Base-by-base conservation (phyloP, 352 stramenopile species). In the Globisporangium alternatum region DNA sequence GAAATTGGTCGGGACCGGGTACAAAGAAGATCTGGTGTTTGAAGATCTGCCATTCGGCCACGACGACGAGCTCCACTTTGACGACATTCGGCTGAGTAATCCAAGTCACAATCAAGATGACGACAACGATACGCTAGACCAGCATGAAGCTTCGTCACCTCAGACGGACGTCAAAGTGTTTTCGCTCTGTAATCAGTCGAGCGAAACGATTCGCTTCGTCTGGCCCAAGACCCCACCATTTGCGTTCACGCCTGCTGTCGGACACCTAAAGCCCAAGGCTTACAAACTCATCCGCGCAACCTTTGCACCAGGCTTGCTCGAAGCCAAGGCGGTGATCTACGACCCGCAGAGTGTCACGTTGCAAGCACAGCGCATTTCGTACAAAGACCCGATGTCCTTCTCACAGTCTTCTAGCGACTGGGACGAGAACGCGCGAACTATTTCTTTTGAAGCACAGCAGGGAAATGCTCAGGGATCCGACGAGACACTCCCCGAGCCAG, bases 21-120 rank as follows among this genome's bases (percentile, higher is more conserved):
- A 95, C 64, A 74, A 71, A 64, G 88, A 97, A 62, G 88, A 96
- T 48, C 64, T 98, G 7, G 68, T 83, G 2, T 93, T 98, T 47
- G 89, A 98, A 60, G 88, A 97, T 35, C 72, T 98, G 15, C 87
- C 88, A 17, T 62, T 75, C 55, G 81, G 76, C 2, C 62, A 81
- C 21, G 87, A 94, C 31, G 86, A 96, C 47, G 75, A 92, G 53
- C 69, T 98, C 4, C 71, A 89, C 53, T 98, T 98, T 66, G 83
- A 91, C 12, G 86, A 97, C 52, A 79, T 97, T n/a, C 66, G 80
- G 6, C 41, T 97, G 5, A 8, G n/a, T 12, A 57, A 44, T n/a
- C 15, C 13, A 1, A 45, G 12, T 2, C 47, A 45, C 6, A 33
- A 21, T 6, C 35, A 41, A 25, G 30, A 25, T 39, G 41, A 44